Conservation (phyloP, 2,329 filamentous ascomycete genomes). For the Immersiporthe knoxdaviesiana region DNA sequence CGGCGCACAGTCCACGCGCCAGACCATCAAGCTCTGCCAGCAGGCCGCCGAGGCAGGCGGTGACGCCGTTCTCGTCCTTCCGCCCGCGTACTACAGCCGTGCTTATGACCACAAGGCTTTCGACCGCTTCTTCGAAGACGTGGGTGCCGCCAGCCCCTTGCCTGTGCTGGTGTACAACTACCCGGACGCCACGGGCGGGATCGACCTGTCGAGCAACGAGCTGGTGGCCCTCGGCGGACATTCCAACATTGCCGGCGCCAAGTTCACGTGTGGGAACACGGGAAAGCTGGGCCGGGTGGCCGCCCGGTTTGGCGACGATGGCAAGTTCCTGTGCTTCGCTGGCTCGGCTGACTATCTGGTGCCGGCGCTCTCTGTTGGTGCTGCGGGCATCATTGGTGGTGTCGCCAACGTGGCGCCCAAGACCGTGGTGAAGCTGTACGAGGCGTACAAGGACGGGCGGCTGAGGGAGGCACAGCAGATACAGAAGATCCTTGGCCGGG, state of each 20-base stretch:
- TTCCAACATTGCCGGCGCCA: conserved; percentile 58
- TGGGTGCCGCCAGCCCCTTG: conserved; percentile 53
- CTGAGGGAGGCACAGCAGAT: conserved; percentile 56
- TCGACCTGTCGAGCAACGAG: conserved; percentile 56
- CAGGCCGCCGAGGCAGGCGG: conserved; percentile 66
- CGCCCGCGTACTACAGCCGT: conserved; percentile 68
- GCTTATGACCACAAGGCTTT: conserved; percentile 59
- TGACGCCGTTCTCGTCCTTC: conserved; percentile 69
- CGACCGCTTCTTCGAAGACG: conserved; percentile 61
- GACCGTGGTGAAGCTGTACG: conserved; percentile 56
- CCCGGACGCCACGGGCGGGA: conserved; percentile 54
- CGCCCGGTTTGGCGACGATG: conserved; percentile 38
- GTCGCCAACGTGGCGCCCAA: conserved; percentile 71
- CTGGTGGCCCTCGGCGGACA: conserved; percentile 51
- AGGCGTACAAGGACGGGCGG: conserved; percentile 57
- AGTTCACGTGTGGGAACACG: conserved; percentile 60
- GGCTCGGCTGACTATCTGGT: conserved; percentile 76
- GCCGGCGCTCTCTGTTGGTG: conserved; percentile 70
- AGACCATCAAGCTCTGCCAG: conserved; percentile 65
- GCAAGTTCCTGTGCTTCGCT: conserved; percentile 67
- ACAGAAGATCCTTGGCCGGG: conserved; percentile 65
- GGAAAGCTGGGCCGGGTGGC: conserved; percentile 62
- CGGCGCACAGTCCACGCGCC: conserved; percentile 66
- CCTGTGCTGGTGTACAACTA: conserved; percentile 61
- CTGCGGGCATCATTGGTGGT: conserved; percentile 72